Conservation (phyloP, 345 rosid species). For the Capsella bursapastoris region DNA sequence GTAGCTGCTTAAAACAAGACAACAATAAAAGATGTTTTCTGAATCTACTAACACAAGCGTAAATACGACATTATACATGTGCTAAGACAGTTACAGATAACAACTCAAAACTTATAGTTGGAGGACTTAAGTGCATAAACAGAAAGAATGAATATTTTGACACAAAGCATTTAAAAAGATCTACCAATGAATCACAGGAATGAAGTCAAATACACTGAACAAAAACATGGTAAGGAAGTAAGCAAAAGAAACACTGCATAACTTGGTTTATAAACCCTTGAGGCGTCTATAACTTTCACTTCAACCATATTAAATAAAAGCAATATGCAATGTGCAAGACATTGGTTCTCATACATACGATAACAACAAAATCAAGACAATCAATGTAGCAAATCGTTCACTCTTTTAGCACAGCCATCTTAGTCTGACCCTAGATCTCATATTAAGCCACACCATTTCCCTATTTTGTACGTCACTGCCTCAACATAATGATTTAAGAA, state of each 20-base stretch:
- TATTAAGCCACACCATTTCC: slow-evolving; percentile 11
- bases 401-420: slow-evolving; percentile 7
- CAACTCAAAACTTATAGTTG: neutral
- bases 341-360: slow-evolving; percentile 13
- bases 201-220: slow-evolving; percentile 6
- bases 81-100: neutral
- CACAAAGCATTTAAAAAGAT: neutral
- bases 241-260: slow-evolving; percentile 5
- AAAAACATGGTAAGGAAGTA: slow-evolving; percentile 25
- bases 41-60: slow-evolving; percentile 15
- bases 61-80: slow-evolving; percentile 8
- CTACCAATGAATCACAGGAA: slow-evolving; percentile 16
- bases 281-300: neutral
- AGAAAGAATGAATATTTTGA: slow-evolving; percentile 3
- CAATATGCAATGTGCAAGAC: slow-evolving; percentile 4
- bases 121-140: neutral
- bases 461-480: neutral
- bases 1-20: slow-evolving; percentile 17
- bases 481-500: slow-evolving; percentile 13
- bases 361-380: slow-evolving; percentile 9
- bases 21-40: neutral
- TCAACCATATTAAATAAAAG: neutral
- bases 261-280: neutral
- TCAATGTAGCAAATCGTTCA: slow-evolving; percentile 10
- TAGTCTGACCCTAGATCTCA: slow-evolving; percentile 3